phyloP scores from a whole-genome alignment of 495 filamentous ascomycete species.

The Penicillium paradoxum region DNA sequence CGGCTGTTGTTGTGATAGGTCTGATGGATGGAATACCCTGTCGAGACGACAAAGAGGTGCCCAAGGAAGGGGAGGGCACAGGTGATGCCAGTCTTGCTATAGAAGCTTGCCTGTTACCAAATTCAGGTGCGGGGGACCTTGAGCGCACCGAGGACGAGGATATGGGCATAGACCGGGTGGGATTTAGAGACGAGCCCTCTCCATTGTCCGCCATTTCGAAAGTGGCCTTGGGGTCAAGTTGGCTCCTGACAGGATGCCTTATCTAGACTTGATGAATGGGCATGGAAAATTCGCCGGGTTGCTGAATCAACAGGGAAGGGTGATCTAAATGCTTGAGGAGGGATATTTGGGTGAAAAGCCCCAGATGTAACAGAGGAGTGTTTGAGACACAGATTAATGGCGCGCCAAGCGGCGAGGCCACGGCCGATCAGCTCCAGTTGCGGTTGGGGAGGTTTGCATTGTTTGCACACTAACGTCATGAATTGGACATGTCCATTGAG shows the following conservation, averaged over 20 bases:
- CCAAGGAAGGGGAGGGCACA: slow-evolving; percentile 47
- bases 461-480: slow-evolving; percentile 31
- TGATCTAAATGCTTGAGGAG: background rate
- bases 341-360: background rate
- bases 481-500: slow-evolving; percentile 10
- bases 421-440: slow-evolving; percentile 10
- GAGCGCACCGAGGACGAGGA: slow-evolving; percentile 33
- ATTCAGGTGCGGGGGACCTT: slow-evolving; percentile 40
- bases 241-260: background rate
- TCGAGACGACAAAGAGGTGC: slow-evolving; percentile 40
- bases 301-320: background rate
- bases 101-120: slow-evolving; percentile 57
- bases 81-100: slow-evolving; percentile 72
- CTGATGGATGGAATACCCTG: slow-evolving; percentile 34
- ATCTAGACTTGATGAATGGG: background rate
- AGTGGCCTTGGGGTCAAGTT: slow-evolving; percentile 6
- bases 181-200: slow-evolving; percentile 33
- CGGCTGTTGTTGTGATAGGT: slow-evolving; percentile 15
- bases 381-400: slow-evolving; percentile 4
- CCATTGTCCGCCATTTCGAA: slow-evolving; percentile 38
- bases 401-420: slow-evolving; percentile 3
- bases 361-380: slow-evolving; percentile 3
- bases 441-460: slow-evolving; percentile 26
- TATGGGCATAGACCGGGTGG: slow-evolving; percentile 34
- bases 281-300: slow-evolving; percentile 3